Percentiles rank a stretch among this genome's conserved stretches.
Evolutionary conservation across 352 stramenopile genomes (phyloP).

Genomic region (Phytophthora fragariae): DNA sequence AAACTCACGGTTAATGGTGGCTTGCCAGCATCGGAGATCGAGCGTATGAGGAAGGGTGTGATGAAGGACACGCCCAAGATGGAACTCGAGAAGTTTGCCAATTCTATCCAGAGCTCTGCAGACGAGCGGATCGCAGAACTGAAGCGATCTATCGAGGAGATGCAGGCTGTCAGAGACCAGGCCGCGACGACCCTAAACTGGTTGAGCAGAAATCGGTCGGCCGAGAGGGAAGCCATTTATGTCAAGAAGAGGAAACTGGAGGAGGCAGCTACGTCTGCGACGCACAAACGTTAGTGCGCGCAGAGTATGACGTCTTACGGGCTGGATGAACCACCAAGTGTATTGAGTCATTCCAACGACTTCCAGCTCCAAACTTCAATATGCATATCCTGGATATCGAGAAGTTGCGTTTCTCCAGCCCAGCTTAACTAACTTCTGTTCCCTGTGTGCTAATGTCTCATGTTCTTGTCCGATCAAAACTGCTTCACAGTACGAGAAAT

Average conservation of each 20-base stretch:
- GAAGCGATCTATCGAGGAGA: slow-evolving; percentile 2
- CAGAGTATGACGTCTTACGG: neutral
- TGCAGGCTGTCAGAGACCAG: neutral
- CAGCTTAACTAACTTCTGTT: neutral
- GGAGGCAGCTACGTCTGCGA: neutral
- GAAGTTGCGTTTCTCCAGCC: too few relatives aligned
- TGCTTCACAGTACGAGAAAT: too few relatives aligned
- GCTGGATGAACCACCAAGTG: too few relatives aligned
- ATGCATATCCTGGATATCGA: too few relatives aligned
- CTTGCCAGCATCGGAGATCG: neutral
- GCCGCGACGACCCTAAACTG: neutral
- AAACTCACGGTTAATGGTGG: neutral
- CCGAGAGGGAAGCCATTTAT: neutral
- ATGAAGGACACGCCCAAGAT: neutral
- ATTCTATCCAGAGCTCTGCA: neutral
- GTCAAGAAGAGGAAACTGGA: slow-evolving; percentile 8
- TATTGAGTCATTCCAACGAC: neutral
- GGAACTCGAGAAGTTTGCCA: slow-evolving; percentile 1
- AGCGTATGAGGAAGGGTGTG: slow-evolving; percentile 1
- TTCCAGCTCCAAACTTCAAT: neutral
- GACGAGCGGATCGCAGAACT: slow-evolving; percentile 1
- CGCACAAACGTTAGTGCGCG: neutral
- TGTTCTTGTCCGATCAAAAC: neutral
- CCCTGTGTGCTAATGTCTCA: neutral
- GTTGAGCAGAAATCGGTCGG: neutral